Percentiles rank a stretch among this genome's conserved stretches.
phyloP scores from a whole-genome alignment of 345 rosid species.

The Citropsis articulata region DNA sequence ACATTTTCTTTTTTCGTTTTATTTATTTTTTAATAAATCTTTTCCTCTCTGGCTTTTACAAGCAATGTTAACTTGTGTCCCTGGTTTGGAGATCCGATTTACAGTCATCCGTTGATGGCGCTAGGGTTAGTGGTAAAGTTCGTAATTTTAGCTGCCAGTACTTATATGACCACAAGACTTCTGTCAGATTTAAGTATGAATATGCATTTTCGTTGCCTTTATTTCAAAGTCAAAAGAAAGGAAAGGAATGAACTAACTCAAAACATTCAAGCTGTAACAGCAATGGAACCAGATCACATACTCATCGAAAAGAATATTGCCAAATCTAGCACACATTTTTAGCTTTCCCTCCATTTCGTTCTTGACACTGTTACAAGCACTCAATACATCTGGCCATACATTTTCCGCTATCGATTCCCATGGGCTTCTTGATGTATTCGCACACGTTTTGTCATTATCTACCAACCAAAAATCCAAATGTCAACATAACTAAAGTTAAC shows the following conservation, averaged over 20 bases:
- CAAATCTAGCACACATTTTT: constrained; percentile 26
- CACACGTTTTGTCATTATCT: neutral
- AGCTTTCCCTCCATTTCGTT: constrained; percentile 19
- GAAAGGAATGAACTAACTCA: neutral
- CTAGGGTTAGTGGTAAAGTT: neutral
- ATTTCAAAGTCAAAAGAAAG: neutral
- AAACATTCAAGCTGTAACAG: neutral
- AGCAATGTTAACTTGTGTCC: neutral
- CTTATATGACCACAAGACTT: no score
- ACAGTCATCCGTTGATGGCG: neutral
- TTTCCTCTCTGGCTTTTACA: neutral
- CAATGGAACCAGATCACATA: neutral
- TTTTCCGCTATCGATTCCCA: constrained; percentile 22
- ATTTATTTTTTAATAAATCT: neutral
- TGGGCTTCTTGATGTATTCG: neutral
- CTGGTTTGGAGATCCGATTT: neutral
- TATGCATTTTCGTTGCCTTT: no score
- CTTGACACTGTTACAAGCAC: constrained; percentile 17
- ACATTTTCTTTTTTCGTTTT: neutral
- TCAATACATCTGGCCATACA: constrained; percentile 23
- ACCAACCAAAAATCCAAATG: neutral
- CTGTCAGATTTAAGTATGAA: no score
- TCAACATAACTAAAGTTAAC: neutral
- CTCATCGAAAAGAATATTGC: constrained; percentile 22
- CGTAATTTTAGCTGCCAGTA: no score